Evolutionary conservation across 1,139 yeast genomes (phyloP), one percentile per base, ranked within the genome.

Genomic region (Blastobotrys illinoisensis): DNA sequence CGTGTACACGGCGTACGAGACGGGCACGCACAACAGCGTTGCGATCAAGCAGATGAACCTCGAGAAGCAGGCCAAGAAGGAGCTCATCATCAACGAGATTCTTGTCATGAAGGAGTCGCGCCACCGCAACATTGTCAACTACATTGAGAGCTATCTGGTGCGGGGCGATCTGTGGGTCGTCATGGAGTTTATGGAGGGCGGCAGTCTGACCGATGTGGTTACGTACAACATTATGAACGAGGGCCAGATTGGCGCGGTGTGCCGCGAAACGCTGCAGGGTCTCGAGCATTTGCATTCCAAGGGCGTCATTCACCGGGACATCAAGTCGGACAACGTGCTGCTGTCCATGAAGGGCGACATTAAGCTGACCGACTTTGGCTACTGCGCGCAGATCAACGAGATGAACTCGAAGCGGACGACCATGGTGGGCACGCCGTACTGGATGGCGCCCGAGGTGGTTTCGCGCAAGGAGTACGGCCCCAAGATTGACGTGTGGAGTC

Each of bases 401-500:
- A 77, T 81, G 51, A 86, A 88, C 57, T 74, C 86, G 59, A 91
- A 91, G 72, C 82, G 99, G 71, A 90, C 96, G 6, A 93, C 99
- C 2, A 88, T 93, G 96, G 99, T 93, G 18, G 99, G 99, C n/a
- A 93, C 99, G 0, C 99, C 99, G 4, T 93, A 93, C 70, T 93
- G 99, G 99, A 93, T 93, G 99, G 99, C 99, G 0, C 99, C 99
- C 1, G 99, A 93, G 71, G 97, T 93, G 55, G 97, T 93, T 19
- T 83, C 90, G 9, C 78, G 96, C 61, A 90, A 91, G 68, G 97
- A 90, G 64, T 93, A 93, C 69, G 99, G 97, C 1, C 96, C 97
- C 45, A 91, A 95, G 72, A 97, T 93, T 55, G 99, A 93, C 71
- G 86, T 95, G 52, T 93, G 99, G 99, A 88, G 97, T 11, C 75